Evolutionary conservation across 495 filamentous ascomycete genomes (phyloP).

Genomic region (Penicillium fimorum): DNA sequence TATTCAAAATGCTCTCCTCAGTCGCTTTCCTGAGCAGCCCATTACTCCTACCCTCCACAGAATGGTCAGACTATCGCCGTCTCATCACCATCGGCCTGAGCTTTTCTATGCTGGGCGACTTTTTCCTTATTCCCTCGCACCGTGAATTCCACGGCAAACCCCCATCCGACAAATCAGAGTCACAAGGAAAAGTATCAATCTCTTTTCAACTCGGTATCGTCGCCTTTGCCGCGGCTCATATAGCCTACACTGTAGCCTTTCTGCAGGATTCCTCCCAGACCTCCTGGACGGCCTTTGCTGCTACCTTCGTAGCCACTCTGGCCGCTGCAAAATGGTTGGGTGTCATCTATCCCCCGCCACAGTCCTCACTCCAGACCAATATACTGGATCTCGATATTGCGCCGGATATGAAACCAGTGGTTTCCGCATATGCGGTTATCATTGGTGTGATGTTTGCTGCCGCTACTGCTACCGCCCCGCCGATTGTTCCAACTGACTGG

Average conservation of each 20-base stretch:
- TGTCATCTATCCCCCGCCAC: conserved; percentile 15
- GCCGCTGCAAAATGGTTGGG: conserved; percentile 18
- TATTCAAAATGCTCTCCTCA: conserved; percentile 29
- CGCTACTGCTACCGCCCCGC: conserved; percentile 13
- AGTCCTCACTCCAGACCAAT: conserved; percentile 13
- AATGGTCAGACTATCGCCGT: conserved; percentile 17
- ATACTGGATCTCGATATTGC: conserved; percentile 16
- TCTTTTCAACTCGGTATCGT: conserved; percentile 26
- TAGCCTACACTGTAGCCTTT: conserved; percentile 24
- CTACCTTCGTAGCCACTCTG: conserved; percentile 13
- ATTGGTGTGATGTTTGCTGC: conserved; percentile 22
- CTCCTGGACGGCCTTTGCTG: conserved; percentile 12
- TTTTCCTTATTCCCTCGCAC: conserved; percentile 19
- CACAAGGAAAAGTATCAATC: conserved; percentile 13
- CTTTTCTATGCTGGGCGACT: conserved; percentile 19
- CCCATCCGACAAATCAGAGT: conserved; percentile 1
- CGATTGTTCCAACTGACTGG: background rate
- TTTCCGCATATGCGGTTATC: conserved; percentile 17
- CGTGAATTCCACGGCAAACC: conserved; percentile 14
- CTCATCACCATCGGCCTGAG: conserved; percentile 3
- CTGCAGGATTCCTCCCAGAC: conserved; percentile 12
- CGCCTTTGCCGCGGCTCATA: conserved; percentile 26
- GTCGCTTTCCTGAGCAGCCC: conserved; percentile 21
- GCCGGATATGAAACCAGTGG: conserved; percentile 19
- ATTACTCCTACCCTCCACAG: conserved; percentile 15